Conservation (phyloP, 345 rosid genomes). For the Gossypium ekmanianum region DNA sequence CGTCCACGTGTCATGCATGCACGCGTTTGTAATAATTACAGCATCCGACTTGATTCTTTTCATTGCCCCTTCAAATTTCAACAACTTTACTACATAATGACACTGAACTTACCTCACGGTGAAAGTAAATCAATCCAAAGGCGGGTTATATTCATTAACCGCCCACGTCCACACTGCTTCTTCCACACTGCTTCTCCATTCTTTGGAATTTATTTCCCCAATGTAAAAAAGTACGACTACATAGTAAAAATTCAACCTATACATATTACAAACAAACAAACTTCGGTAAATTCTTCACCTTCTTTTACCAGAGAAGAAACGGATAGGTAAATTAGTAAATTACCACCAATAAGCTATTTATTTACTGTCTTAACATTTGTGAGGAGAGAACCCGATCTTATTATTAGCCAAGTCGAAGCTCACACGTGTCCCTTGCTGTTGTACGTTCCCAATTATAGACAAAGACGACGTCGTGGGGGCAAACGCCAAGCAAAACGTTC, state of each 20-base stretch:
- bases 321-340: background rate
- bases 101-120: background rate
- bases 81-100: background rate
- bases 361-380: conserved; percentile 40
- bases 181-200: background rate
- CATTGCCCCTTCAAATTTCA: too few species aligned
- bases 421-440: conserved; percentile 92
- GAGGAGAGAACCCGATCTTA: conserved; percentile 56
- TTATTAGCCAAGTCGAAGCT: conserved; percentile 62
- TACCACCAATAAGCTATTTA: background rate
- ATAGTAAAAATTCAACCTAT: background rate
- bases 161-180: background rate
- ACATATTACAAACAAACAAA: background rate
- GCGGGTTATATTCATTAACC: background rate
- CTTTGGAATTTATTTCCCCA: background rate
- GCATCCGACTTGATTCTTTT: too few species aligned
- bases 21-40: background rate
- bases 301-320: conserved; percentile 5
- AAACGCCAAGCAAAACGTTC: conserved; percentile 87
- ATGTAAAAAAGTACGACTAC: background rate
- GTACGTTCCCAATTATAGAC: conserved; percentile 91
- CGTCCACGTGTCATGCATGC: conserved; percentile 24
- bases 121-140: background rate
- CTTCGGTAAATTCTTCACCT: background rate
- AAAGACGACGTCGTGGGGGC: conserved; percentile 77